A percentile compares a stretch with the other conserved stretches of the same genome.
These are phyloP conservation scores for Pistacia integerrima DNA, from an alignment of 345 rosid species.

Conservation along the genomic window DNA sequence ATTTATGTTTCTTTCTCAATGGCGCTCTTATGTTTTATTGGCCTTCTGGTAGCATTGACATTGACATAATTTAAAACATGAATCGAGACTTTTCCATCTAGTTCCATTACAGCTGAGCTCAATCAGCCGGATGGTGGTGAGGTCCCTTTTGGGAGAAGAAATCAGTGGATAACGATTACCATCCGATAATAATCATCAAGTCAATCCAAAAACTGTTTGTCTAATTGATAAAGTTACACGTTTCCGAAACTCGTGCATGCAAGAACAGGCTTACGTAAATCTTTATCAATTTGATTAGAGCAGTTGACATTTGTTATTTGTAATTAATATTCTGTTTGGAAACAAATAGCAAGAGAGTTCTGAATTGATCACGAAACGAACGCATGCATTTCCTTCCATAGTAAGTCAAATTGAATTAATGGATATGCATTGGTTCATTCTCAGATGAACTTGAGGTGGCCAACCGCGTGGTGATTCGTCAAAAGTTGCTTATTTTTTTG, in stretches of 20 bases:
- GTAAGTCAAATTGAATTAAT: not conserved
- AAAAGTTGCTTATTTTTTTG: too few relatives aligned
- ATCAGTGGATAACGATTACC: not conserved
- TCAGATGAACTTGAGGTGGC: too few relatives aligned
- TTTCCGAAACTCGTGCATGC: not conserved
- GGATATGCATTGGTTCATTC: too few relatives aligned
- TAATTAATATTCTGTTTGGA: not conserved
- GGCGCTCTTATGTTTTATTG: too few relatives aligned
- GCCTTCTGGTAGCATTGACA: too few relatives aligned
- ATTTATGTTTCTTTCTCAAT: not conserved
- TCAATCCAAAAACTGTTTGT: not conserved
- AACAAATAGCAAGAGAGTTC: not conserved
- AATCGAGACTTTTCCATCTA: too few relatives aligned
- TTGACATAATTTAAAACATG: too few relatives aligned
- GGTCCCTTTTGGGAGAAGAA: not conserved
- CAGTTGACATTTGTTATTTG: not conserved
- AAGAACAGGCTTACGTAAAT: too few relatives aligned
- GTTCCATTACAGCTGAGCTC: too few relatives aligned
- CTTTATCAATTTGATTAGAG: too few relatives aligned
- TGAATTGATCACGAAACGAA: slow-evolving; percentile 4
- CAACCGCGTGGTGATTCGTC: too few relatives aligned
- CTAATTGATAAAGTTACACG: too few relatives aligned
- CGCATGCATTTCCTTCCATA: not conserved
- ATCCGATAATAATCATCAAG: not conserved
- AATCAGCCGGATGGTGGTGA: not conserved